Evolutionary conservation across 1,284 basidiomycete species (phyloP).

Genomic region (Schizophyllum amplum): DNA sequence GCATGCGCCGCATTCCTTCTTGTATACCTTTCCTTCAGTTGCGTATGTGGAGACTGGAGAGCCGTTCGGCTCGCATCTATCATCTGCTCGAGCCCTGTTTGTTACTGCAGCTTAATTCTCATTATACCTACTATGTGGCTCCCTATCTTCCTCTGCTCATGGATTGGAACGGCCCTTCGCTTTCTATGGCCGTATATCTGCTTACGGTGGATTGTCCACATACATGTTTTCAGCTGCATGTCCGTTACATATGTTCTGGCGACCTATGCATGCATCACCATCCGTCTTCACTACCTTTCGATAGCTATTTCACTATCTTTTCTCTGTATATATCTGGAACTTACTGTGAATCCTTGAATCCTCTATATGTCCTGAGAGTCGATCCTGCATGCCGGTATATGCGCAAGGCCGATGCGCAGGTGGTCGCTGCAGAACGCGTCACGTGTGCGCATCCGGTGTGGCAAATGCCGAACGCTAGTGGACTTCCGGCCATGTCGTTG

Average conservation of each 20-base stretch:
- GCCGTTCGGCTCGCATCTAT: no score
- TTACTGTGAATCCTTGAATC: conserved; percentile 2
- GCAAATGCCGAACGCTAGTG: no score
- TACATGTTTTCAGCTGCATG: neutral
- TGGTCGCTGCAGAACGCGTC: no score
- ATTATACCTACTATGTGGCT: neutral
- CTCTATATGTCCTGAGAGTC: no score
- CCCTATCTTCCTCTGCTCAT: neutral
- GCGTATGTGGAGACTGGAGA: no score
- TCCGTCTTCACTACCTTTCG: neutral
- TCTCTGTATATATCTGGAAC: conserved; percentile 5
- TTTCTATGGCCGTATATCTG: neutral
- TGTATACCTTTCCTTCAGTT: neutral
- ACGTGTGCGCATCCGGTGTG: no score
- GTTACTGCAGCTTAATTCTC: no score
- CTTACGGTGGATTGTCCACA: neutral
- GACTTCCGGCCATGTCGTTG: no score
- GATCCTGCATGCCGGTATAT: no score
- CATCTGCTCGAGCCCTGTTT: no score
- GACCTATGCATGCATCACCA: neutral
- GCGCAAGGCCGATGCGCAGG: no score
- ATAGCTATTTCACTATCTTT: conserved; percentile 1
- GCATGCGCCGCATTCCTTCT: no score
- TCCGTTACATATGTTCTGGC: neutral
- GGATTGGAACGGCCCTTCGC: neutral